Conservation (phyloP, 2,329 filamentous ascomycete genomes). For the Escovopsis sp. region DNA sequence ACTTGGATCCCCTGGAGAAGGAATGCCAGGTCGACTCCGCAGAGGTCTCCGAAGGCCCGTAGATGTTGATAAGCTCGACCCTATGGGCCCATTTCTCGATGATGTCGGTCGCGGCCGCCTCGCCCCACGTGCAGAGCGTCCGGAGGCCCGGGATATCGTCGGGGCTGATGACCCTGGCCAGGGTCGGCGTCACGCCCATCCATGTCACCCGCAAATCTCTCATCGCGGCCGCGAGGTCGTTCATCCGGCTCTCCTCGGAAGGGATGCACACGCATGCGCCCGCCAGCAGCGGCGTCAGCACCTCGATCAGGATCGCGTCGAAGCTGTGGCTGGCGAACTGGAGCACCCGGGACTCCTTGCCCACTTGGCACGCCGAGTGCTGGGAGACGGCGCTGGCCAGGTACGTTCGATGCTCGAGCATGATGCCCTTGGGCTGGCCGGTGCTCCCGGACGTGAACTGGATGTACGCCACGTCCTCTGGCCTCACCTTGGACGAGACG, state of each 20-base stretch:
- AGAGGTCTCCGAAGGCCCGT: slow-evolving; percentile 3
- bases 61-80: slow-evolving; percentile 1
- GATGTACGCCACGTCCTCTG: slow-evolving; percentile 1
- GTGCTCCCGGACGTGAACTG: slow-evolving; percentile 4
- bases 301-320: slow-evolving; percentile 6
- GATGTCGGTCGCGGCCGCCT: slow-evolving; percentile 1
- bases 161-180: background rate
- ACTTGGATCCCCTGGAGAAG: background rate
- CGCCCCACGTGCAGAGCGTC: background rate
- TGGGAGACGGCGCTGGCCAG: background rate
- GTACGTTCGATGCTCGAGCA: background rate
- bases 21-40: background rate
- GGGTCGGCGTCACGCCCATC: slow-evolving; percentile 1
- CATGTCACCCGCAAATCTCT: background rate
- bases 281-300: slow-evolving; percentile 1
- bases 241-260: slow-evolving; percentile 2
- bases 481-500: too few species aligned
- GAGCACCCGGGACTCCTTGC: background rate
- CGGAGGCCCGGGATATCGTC: background rate
- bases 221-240: background rate
- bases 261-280: slow-evolving; percentile 8
- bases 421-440: slow-evolving; percentile 3
- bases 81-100: slow-evolving; percentile 2
- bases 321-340: slow-evolving; percentile 8
- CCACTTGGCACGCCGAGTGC: background rate